phyloP scores from a whole-genome alignment of 2,329 filamentous ascomycete species.

The Hortaea sp. region DNA sequence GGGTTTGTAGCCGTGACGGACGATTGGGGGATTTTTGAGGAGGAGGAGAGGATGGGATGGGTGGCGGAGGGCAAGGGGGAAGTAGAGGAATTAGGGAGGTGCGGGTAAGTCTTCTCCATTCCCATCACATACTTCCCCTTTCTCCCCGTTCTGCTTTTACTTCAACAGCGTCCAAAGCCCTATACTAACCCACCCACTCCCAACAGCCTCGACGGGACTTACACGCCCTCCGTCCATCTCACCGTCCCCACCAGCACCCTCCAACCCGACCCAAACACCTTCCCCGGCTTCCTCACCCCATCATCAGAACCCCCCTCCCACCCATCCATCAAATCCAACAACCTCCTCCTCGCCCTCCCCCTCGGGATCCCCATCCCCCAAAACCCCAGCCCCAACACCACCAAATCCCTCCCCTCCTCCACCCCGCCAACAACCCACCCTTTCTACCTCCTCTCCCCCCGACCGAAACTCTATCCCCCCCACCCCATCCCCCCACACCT shows the following conservation, averaged over 20 bases:
- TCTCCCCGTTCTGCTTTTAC: background rate
- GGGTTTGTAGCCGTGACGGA: background rate
- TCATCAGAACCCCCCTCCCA: too few relatives aligned
- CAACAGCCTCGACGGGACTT: background rate
- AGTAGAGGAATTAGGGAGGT: background rate
- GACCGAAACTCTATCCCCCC: background rate
- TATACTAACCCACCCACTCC: background rate
- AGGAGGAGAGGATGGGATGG: too few relatives aligned
- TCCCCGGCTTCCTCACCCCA: too few relatives aligned
- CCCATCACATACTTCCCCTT: background rate
- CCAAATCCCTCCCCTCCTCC: too few relatives aligned
- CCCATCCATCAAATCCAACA: background rate
- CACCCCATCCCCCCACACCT: background rate
- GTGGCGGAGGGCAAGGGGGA: background rate
- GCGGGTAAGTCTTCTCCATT: background rate
- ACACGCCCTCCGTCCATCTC: background rate
- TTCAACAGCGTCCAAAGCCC: background rate
- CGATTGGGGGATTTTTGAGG: background rate
- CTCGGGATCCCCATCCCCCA: background rate
- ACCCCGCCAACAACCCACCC: too few relatives aligned
- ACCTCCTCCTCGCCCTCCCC: conserved; percentile 1
- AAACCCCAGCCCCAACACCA: background rate
- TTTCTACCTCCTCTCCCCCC: too few relatives aligned
- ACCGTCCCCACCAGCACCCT: too few relatives aligned
- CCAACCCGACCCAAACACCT: too few relatives aligned